Evolutionary conservation across 2,329 filamentous ascomycete species (phyloP), one percentile per base, ranked within the genome.

Genomic region (Myriangium duriaei): DNA sequence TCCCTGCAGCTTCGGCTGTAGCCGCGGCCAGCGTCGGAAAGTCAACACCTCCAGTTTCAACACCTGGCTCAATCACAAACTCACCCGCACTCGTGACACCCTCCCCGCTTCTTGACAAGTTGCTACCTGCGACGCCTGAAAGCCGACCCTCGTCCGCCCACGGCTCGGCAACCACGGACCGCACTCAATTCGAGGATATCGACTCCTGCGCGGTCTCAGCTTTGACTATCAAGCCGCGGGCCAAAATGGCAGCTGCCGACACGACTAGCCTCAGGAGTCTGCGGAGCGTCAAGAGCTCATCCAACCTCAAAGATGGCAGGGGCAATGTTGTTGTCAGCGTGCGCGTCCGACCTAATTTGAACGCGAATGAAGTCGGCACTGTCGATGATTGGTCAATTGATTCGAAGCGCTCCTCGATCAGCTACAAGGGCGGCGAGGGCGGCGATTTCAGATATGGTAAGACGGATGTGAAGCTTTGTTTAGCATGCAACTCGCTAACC

Each of bases 281-380:
- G 9, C 31, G 30, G 9, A 37, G 31, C 35, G 29, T 18, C 24
- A 32, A 31, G 11, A 34, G 37, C 32, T 19, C 10, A 11, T 38
- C 30, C 30, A 42, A 55, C 33, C 49, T 54, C 14, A 77, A 74
- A 50, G 86, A 95, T 51, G 74, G 71, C 39, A 96, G 94, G 58
- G 91, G 91, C 36, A 98, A 98, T 53, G 88, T 98, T 11, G 62
- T 96, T 44, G 88, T 98, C 49, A 96, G 91, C 55, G 87, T 98
- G 26, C 76, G 91, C 54, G 87, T 96, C 30, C 75, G 91, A 19
- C 91, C 91, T 18, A 87, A 95, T 61, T 70, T 74, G 3, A 74
- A 69, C 15, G 67, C 68, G n/a, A 71, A 71, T 39, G 73, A 74
- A 31, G 59, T 51, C 13, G 71, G 74, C 42, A 63, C 73, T 5